Percentiles rank a stretch among this genome's conserved stretches.
phyloP scores from a whole-genome alignment of 257 asterid species.

The Fraxinus cuspidata region DNA sequence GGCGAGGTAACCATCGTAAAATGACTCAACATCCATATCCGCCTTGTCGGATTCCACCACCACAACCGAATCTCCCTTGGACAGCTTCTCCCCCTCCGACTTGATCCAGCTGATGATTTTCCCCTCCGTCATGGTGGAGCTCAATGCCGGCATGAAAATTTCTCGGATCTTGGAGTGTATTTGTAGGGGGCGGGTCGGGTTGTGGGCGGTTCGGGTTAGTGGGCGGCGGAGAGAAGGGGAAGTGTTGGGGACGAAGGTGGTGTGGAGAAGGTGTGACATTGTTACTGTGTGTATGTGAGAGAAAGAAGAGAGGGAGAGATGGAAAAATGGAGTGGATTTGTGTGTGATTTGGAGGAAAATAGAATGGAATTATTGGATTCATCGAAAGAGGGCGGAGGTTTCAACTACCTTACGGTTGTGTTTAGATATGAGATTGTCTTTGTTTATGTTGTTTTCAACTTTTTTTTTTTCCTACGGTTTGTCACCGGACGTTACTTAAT shows the following conservation, averaged over 20 bases:
- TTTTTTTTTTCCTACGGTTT: too few relatives aligned
- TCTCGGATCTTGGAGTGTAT: conserved; percentile 87
- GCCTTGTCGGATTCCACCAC: conserved; percentile 96
- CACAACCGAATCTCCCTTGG: conserved; percentile 92
- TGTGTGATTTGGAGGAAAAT: conserved; percentile 4
- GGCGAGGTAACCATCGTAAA: conserved; percentile 86
- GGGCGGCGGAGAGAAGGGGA: conserved; percentile 56
- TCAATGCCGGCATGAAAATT: conserved; percentile 94
- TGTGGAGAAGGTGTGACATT: conserved; percentile 83
- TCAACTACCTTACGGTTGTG: conserved; percentile 53
- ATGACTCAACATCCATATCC: conserved; percentile 95
- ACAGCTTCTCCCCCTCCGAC: conserved; percentile 86
- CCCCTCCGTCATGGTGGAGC: conserved; percentile 97
- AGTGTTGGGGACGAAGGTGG: conserved; percentile 65
- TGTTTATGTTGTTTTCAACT: neutral
- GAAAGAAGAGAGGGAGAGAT: conserved; percentile 5
- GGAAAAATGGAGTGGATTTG: neutral
- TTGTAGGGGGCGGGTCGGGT: conserved; percentile 36
- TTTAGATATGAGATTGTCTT: neutral
- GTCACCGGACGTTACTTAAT: too few relatives aligned
- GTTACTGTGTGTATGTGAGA: conserved; percentile 14
- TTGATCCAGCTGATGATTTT: conserved; percentile 91
- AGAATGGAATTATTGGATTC: conserved; percentile 47
- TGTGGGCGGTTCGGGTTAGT: conserved; percentile 10
- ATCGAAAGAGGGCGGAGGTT: conserved; percentile 76